Conservation (phyloP, 306 rosid genomes). For the Carpinus fangiana region DNA sequence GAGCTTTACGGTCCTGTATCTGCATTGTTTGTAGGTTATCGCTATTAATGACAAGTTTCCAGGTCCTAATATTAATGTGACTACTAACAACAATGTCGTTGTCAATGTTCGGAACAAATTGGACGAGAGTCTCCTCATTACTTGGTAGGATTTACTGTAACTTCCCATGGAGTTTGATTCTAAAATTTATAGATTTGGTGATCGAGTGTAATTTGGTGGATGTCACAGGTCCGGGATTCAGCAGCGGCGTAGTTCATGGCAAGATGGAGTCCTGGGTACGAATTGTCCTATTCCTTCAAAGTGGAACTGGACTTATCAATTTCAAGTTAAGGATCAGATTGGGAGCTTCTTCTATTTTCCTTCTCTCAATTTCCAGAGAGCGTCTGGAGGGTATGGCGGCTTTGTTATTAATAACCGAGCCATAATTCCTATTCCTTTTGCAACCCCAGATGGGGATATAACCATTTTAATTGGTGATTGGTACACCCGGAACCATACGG, state of each 20-base stretch:
- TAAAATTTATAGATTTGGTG: background rate
- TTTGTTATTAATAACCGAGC: slow-evolving; percentile 65
- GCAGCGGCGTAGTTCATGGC: slow-evolving; percentile 88
- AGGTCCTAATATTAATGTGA: slow-evolving; percentile 79
- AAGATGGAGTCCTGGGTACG: slow-evolving; percentile 91
- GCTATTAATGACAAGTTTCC: slow-evolving; percentile 82
- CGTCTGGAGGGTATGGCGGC: slow-evolving; percentile 90
- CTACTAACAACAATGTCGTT: slow-evolving; percentile 83
- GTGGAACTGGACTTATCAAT: slow-evolving; percentile 98
- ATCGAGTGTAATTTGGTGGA: slow-evolving; percentile 20
- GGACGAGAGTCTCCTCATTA: slow-evolving; percentile 82
- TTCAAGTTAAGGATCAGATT: slow-evolving; percentile 95
- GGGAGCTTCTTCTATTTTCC: slow-evolving; percentile 98
- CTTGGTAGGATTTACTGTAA: slow-evolving; percentile 54
- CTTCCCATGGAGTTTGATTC: slow-evolving; percentile 13
- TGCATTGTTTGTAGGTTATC: slow-evolving; percentile 68
- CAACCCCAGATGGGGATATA: slow-evolving; percentile 75
- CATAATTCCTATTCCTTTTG: slow-evolving; percentile 79
- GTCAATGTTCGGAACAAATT: slow-evolving; percentile 86
- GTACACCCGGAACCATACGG: slow-evolving; percentile 89
- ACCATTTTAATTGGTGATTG: slow-evolving; percentile 80
- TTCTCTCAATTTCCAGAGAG: slow-evolving; percentile 86
- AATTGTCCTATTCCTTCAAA: slow-evolving; percentile 95
- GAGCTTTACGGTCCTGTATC: slow-evolving; percentile 17
- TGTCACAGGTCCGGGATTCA: slow-evolving; percentile 86